Percentiles rank a stretch among this genome's conserved stretches.
phyloP scores from a whole-genome alignment of 73 alveolate genomes.

The Paramecium octaurelia region DNA sequence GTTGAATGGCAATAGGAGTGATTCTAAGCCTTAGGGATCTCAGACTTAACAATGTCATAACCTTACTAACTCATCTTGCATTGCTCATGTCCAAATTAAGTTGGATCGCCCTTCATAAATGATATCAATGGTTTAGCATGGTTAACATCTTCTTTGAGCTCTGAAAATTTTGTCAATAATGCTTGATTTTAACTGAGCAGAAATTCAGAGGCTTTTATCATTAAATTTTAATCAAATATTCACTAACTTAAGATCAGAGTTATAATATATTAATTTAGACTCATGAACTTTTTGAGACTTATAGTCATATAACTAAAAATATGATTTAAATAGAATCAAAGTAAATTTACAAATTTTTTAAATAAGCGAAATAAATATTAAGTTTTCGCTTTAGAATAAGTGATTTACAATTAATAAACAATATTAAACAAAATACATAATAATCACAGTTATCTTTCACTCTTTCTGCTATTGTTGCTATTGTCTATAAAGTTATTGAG shows the following conservation, averaged over 20 bases:
- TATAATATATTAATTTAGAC: neutral
- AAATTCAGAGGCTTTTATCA: constrained; percentile 60
- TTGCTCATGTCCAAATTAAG: constrained; percentile 47
- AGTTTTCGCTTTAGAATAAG: neutral
- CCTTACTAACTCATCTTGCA: constrained; percentile 33
- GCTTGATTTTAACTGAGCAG: constrained; percentile 27
- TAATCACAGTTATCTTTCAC: neutral
- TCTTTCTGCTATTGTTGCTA: neutral
- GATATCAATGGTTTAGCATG: constrained; percentile 1
- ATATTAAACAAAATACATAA: neutral
- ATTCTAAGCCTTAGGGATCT: constrained; percentile 9
- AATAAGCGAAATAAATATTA: too few relatives aligned
- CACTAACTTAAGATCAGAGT: neutral
- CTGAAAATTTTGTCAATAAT: neutral
- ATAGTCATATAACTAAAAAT: too few relatives aligned
- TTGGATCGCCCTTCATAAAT: constrained; percentile 62
- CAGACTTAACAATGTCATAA: constrained; percentile 31
- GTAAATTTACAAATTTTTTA: neutral
- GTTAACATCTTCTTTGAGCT: neutral
- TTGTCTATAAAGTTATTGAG: neutral
- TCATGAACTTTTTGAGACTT: too few relatives aligned
- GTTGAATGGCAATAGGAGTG: constrained; percentile 37
- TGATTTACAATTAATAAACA: neutral
- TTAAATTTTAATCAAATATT: neutral
- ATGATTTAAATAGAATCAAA: too few relatives aligned